Conservation (phyloP, 1,284 basidiomycete species). For the Sporisorium iseilematis-ciliati region DNA sequence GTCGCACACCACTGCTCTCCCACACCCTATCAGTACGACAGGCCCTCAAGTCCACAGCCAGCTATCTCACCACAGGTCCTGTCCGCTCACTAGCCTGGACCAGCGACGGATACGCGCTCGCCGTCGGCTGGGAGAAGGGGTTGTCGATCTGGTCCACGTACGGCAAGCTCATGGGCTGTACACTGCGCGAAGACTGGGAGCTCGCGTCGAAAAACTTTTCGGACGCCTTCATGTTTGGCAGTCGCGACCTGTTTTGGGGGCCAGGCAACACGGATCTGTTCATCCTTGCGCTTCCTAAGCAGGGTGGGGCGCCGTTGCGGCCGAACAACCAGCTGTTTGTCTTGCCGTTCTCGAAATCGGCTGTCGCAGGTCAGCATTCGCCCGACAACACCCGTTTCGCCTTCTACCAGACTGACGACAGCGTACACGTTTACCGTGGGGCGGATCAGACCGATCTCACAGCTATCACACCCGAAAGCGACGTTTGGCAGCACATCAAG, state of each 20-base stretch:
- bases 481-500: constrained; percentile 76
- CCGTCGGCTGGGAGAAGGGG: constrained; percentile 89
- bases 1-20: constrained; percentile 51
- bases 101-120: constrained; percentile 98
- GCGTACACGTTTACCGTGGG: constrained; percentile 93
- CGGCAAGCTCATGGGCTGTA: constrained; percentile 82
- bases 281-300: constrained; percentile 38
- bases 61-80: constrained; percentile 74
- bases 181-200: constrained; percentile 79
- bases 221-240: constrained; percentile 87
- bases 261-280: constrained; percentile 62
- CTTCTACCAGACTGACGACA: constrained; percentile 94
- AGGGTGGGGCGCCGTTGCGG: constrained; percentile 16
- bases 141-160: constrained; percentile 94
- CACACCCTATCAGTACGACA: constrained; percentile 66
- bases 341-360: constrained; percentile 90
- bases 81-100: constrained; percentile 76
- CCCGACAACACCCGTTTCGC: constrained; percentile 95
- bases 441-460: constrained; percentile 98
- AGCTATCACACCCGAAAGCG: constrained; percentile 97
- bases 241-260: constrained; percentile 70
- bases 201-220: constrained; percentile 72
- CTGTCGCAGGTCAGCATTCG: constrained; percentile 88
- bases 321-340: constrained; percentile 54
- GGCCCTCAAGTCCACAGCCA: constrained; percentile 67